Conservation (phyloP, 345 rosid genomes). For the Lepidium aucheri region DNA sequence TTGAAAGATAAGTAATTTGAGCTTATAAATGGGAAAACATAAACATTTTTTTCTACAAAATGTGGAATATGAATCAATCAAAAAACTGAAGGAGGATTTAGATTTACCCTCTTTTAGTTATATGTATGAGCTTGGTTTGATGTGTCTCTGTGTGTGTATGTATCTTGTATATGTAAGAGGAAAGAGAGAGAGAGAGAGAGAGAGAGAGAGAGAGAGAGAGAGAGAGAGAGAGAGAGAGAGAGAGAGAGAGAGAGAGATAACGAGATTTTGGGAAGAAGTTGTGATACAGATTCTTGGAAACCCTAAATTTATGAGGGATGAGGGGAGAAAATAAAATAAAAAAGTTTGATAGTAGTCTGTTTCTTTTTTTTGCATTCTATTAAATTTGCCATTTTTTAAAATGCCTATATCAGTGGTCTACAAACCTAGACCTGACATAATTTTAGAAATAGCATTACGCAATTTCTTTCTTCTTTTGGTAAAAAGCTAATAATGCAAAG, state of each 20-base stretch:
- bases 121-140: constrained; percentile 10
- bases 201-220: not conserved
- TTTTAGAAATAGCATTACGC: constrained; percentile 32
- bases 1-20: not conserved
- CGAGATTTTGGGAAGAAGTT: not conserved
- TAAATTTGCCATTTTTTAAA: not conserved
- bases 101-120: constrained; percentile 10
- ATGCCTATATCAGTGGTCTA: constrained; percentile 6
- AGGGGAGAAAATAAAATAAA: too few relatives aligned
- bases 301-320: constrained; percentile 39
- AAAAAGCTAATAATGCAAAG: constrained; percentile 9
- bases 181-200: constrained; percentile 5
- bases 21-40: not conserved
- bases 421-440: constrained; percentile 21
- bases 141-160: not conserved
- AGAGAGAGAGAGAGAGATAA: not conserved
- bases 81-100: constrained; percentile 11
- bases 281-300: constrained; percentile 19
- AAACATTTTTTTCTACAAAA: constrained; percentile 5
- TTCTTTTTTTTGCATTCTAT: not conserved
- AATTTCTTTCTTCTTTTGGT: constrained; percentile 66
- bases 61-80: constrained; percentile 23
- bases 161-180: not conserved
- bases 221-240: not conserved
- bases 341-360: not conserved